Base-by-base conservation (phyloP, 441 rosid species). In the Arabidopsis lyrata region DNA sequence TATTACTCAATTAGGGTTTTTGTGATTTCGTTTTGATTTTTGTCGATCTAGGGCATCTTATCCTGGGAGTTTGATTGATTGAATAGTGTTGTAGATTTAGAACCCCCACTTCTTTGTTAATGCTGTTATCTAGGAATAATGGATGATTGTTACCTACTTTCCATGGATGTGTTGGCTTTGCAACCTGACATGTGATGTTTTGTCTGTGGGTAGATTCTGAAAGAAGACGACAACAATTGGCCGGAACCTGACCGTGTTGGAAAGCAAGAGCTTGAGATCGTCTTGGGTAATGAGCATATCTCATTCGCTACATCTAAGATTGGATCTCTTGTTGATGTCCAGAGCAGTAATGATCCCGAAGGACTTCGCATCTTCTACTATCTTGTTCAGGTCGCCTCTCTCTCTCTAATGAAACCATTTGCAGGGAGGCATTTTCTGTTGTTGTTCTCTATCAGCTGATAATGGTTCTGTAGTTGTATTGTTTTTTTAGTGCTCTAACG, bases 171-270 rank as follows among this genome's bases (percentile, higher is more conserved):
- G 27, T 24, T 24, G 27, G 27, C 2, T 52, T 34, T 5, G 38
- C 67, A 31, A 45, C 20, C 56, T 60, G 62, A 47, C 41, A 15
- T 36, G 35, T 49, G 2, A 8, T 7, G 1, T 10, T 39, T 69
- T 75, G 9, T 34, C 11, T 65, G 49, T 59, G 49, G 0, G 24
- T 74, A 95, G 99, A 92, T 95, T 9, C 85, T 92, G 97, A 92
- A 89, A 89, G 99, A 95, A 88, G 97, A 95, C 77, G 99, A 92
- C 80, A 86, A 78, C 71, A 92, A 87, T 72, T 95, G 99, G 99
- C 97, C 97, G 5, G 97, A 90, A 75, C 97, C 97, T 42, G 97
- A 95, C 74, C 90, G 97, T 53, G 88, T 92, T 59, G 97, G 99
- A 35, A 77, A 89, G 67, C 97, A 92, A 81, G 99, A 94, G 86